Base-by-base conservation (phyloP, 352 stramenopile genomes). In the Halophytophthora polymorphica region DNA sequence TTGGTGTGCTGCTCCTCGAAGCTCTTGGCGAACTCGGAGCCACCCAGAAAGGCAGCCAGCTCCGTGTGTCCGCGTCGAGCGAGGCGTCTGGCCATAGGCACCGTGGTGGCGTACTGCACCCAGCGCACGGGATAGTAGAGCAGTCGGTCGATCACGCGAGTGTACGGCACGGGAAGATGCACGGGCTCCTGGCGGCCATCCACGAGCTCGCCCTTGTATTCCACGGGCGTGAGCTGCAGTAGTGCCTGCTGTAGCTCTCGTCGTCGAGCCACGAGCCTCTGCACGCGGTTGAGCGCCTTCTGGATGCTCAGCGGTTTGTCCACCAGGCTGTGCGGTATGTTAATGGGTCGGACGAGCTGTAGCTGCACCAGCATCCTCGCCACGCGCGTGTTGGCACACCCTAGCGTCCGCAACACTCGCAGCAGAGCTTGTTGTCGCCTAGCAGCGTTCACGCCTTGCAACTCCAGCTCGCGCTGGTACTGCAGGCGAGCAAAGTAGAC, bases 1-100 rank as follows among this genome's bases (percentile, higher is more conserved):
- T 71, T 69, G 0, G 82, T 63, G 37, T 90, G 73, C 11, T 74
- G 46, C 46, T 90, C 69, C 45, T 88, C 79, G 44, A 93, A 93
- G 0, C 62, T 84, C 41, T 84, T 75, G 0, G 71, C 74, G 49
- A 91, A 93, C 44, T 86, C 70, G 1, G 64, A 69, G 6, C 78
- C 78, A 19, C 80, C 76, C 14, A 93, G 50, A 19, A 93, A 82
- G 2, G 50, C 33, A 1, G 77, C 76, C 0, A 93, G 46, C 28
- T 80, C 56, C 3, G 60, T 57, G 23, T 82, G 50, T 7, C 80
- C 80, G 25, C 68, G 72, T 15, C 73, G 78, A 18, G 78, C 80
- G 1, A 90, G 48, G 31, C 69, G 63, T 13, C 64, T 66, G 1
- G 80, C 83, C 13, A 83, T 45, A 0, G 72, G 61, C 1, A 88